Conservation (phyloP, 768 basidiomycete species). For the Rhodotorula taiwanensis region DNA sequence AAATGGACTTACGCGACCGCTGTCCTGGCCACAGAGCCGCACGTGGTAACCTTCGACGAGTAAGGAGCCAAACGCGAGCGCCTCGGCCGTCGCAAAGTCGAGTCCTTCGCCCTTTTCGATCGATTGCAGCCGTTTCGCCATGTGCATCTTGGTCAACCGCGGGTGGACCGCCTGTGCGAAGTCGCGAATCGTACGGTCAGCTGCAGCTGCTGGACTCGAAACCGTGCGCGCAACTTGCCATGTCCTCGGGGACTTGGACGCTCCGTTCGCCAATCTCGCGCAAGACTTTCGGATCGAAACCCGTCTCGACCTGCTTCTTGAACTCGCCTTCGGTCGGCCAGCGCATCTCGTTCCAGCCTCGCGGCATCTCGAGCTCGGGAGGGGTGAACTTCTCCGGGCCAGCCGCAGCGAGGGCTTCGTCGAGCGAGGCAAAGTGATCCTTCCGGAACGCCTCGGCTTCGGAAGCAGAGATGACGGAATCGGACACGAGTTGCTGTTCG, state of each 20-base stretch:
- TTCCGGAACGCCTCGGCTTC: slow-evolving; percentile 54
- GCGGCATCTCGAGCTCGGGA: slow-evolving; percentile 55
- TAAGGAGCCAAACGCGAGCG: slow-evolving; percentile 78
- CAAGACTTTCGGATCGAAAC: slow-evolving; percentile 55
- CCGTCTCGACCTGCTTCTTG: slow-evolving; percentile 58
- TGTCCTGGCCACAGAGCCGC: slow-evolving; percentile 87
- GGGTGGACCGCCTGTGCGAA: slow-evolving; percentile 30
- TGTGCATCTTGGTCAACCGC: slow-evolving; percentile 27
- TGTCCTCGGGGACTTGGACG: slow-evolving; percentile 55
- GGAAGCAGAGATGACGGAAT: slow-evolving; percentile 53
- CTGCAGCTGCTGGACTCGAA: not conserved
- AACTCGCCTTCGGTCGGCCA: slow-evolving; percentile 61
- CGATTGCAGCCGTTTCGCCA: slow-evolving; percentile 28
- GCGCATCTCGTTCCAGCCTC: slow-evolving; percentile 58
- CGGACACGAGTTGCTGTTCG: slow-evolving; percentile 38
- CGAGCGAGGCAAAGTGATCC: slow-evolving; percentile 59
- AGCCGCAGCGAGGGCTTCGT: slow-evolving; percentile 55
- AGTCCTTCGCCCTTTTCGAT: slow-evolving; percentile 54
- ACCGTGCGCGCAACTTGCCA: slow-evolving; percentile 53
- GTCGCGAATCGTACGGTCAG: not conserved
- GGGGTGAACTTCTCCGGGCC: slow-evolving; percentile 35
- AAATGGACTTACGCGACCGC: slow-evolving; percentile 75
- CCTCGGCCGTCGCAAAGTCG: slow-evolving; percentile 87
- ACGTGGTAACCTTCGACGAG: slow-evolving; percentile 76
- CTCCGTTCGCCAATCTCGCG: slow-evolving; percentile 61